Conservation (phyloP, 208 protist species). For the Tritrichomonas musculus region DNA sequence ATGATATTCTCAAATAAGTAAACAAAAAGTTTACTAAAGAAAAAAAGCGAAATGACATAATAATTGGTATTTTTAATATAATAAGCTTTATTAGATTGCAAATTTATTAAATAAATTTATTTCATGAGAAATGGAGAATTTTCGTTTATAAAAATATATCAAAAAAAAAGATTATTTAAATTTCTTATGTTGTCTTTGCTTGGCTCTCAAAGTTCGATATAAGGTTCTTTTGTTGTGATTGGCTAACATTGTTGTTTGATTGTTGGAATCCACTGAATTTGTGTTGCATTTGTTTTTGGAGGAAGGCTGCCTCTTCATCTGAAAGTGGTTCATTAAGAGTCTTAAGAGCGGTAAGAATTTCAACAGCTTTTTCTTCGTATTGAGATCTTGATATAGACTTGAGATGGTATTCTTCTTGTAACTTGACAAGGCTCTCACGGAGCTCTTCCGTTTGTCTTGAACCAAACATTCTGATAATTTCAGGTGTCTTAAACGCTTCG, state of each 20-base stretch:
- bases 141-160: too few species aligned
- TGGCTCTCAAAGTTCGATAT: neutral
- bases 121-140: too few species aligned
- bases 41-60: too few species aligned
- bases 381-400: neutral
- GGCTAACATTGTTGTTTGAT: neutral
- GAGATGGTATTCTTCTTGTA: neutral
- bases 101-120: too few species aligned
- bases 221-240: slow-evolving; percentile 6
- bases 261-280: slow-evolving; percentile 31
- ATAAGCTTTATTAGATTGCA: too few species aligned
- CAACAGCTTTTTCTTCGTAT: slow-evolving; percentile 31
- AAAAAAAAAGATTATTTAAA: too few species aligned
- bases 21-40: too few species aligned
- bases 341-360: slow-evolving; percentile 15
- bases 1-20: too few species aligned
- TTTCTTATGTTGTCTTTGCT: neutral
- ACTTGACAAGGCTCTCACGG: neutral
- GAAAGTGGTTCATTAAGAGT: neutral
- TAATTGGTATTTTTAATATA: too few species aligned
- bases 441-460: neutral
- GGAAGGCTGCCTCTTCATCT: slow-evolving; percentile 15
- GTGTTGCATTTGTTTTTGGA: neutral
- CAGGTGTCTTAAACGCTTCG: slow-evolving; percentile 30
- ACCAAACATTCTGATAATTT: slow-evolving; percentile 27